These are phyloP conservation scores for Mesotaenium endlicherianum DNA, from an alignment of 139 green algal genomes.

Conservation along the genomic window DNA sequence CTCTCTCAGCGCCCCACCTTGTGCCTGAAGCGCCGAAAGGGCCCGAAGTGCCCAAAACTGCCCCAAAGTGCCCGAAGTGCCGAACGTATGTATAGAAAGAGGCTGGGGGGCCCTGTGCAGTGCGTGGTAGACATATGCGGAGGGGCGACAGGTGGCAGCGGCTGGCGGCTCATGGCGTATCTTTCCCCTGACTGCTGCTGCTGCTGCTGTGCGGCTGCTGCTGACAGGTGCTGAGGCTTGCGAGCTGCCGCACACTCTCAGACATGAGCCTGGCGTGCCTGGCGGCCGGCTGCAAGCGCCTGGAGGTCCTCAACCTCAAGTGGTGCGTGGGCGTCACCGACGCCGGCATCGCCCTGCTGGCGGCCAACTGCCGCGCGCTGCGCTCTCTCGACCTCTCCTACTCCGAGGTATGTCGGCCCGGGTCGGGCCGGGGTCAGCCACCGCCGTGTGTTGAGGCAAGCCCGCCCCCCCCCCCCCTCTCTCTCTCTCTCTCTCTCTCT, in stretches of 20 bases:
- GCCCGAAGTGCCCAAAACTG: neutral
- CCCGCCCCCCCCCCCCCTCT: neutral
- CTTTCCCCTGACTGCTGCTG: neutral
- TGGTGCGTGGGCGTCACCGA: conserved; percentile 28
- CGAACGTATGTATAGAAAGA: neutral
- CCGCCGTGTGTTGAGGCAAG: neutral
- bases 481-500: neutral
- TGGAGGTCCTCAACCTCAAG: conserved; percentile 10
- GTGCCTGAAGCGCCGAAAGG: too few species aligned
- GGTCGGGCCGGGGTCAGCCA: neutral
- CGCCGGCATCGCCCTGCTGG: neutral
- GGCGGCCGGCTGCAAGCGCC: conserved; percentile 22
- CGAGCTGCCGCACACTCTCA: conserved; percentile 4
- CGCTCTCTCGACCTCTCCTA: conserved; percentile 14
- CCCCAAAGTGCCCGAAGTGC: neutral
- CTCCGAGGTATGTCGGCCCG: neutral
- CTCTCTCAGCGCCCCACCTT: too few species aligned
- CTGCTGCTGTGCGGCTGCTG: neutral
- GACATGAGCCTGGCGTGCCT: conserved; percentile 12
- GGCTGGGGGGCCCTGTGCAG: neutral
- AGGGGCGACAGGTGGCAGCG: neutral
- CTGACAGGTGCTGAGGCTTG: conserved; percentile 2
- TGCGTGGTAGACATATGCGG: neutral
- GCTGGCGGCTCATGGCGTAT: neutral
- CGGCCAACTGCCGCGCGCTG: neutral